Evolutionary conservation across 2,329 filamentous ascomycete genomes (phyloP), one percentile per base, ranked within the genome.

Genomic region (Botryotinia narcissicola): DNA sequence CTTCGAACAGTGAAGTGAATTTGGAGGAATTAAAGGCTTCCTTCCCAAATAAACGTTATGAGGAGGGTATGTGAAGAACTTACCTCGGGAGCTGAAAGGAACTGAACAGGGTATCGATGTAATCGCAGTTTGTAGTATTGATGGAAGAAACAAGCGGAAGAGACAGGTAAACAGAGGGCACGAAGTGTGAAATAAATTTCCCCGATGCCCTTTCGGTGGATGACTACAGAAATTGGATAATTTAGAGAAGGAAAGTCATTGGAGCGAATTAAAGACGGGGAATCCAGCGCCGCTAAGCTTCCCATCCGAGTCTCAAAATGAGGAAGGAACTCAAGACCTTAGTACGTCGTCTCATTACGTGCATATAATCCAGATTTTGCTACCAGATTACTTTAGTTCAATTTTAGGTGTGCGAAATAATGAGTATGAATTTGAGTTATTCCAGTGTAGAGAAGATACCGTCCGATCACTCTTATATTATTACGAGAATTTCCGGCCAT

Each of bases 301-400:
- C 10, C 10, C n/a, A 25, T 25, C 37, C 10, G 14, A 54, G n/a
- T n/a, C 6, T 54, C 48, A 16, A n/a, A 20, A 57, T 42, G 37
- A 57, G 66, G 66, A 69, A 69, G 66, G 66, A 57, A 69, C 66
- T 57, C 66, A 48, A 25, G 37, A 48, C 8, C 35, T 57, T 69
- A 44, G 66, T 6, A 57, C n/a, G 35, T 8, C 18, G 9, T 44
- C 54, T n/a, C 40, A 44, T 69, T 48, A 69, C 66, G 48, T 69
- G 66, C 9, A 42, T 5, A 9, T 57, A 44, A 6, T 40, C 25
- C 8, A 20, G 46, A 29, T 68, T 18, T 14, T 54, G 35, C 8
- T 22, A n/a, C 22, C 16, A n/a, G n/a, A 40, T 40, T 16, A 5
- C 25, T 35, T 22, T 40, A 16, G 37, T 54, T 5, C 10, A 40